Conservation (phyloP, 371 early-diverging fungal genomes). For the Apophysomyces ossiformis region DNA sequence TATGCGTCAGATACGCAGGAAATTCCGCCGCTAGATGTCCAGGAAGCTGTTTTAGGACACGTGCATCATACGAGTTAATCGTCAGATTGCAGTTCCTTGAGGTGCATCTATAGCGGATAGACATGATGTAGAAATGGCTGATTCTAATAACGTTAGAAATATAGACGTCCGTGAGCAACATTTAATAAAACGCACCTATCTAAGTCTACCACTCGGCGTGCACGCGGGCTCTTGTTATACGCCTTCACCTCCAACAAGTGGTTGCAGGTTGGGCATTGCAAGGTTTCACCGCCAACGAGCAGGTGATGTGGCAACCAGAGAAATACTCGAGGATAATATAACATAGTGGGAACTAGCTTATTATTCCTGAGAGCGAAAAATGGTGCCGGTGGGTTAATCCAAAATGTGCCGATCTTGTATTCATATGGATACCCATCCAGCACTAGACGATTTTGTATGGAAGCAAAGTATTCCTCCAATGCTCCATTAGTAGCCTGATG, state of each 20-base stretch:
- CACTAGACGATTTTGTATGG: not conserved
- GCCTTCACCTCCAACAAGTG: not conserved
- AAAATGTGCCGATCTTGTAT: not conserved
- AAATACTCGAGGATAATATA: not conserved
- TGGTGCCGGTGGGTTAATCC: conserved; percentile 11
- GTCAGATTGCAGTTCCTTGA: not conserved
- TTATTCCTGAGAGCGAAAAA: conserved; percentile 8
- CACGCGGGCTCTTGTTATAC: not conserved
- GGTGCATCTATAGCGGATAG: not conserved
- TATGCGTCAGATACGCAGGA: not conserved
- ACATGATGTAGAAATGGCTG: not conserved
- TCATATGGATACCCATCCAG: not conserved
- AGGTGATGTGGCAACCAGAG: not conserved
- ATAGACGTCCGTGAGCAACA: not conserved
- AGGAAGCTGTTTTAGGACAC: not conserved
- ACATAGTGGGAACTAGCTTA: too few relatives aligned
- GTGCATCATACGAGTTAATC: not conserved
- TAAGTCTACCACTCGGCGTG: not conserved
- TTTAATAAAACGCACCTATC: not conserved
- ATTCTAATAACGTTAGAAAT: not conserved
- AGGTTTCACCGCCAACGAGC: not conserved
- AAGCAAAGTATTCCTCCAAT: not conserved
- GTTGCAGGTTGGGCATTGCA: not conserved
- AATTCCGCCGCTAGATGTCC: not conserved
- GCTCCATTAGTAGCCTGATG: not conserved